These are phyloP conservation scores for Stephania yunnanensis DNA, from an alignment of 164 flowering plant genomes.

Conservation along the genomic window DNA sequence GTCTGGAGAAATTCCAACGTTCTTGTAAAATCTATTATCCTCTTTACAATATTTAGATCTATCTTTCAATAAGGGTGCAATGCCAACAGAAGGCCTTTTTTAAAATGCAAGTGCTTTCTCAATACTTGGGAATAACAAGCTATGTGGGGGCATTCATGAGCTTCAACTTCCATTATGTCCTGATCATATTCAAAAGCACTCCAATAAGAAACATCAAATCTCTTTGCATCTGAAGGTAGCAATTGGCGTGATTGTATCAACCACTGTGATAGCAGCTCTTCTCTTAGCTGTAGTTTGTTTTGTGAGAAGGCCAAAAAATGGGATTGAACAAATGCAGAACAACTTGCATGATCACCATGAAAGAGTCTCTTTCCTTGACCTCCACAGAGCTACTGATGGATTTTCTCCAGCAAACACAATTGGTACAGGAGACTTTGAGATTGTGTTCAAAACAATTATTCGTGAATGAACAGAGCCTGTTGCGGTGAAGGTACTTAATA, in stretches of 20 bases:
- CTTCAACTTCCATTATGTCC: background rate
- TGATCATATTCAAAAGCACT: background rate
- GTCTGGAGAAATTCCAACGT: slow-evolving; percentile 4
- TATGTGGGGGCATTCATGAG: slow-evolving; percentile 13
- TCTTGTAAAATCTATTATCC: background rate
- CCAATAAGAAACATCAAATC: background rate
- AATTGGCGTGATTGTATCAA: background rate
- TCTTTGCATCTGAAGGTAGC: background rate
- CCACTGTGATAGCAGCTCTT: too few relatives aligned
- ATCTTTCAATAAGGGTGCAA: too few relatives aligned
- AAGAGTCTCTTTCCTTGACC: slow-evolving; percentile 5
- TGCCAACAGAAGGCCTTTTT: slow-evolving; percentile 5
- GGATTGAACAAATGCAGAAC: background rate
- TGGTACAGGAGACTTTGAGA: slow-evolving; percentile 7
- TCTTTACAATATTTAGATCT: slow-evolving; percentile 5
- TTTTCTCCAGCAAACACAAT: slow-evolving; percentile 7
- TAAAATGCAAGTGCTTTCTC: slow-evolving; percentile 10
- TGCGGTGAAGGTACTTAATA: slow-evolving; percentile 7
- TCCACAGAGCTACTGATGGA: slow-evolving; percentile 6
- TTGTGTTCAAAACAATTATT: slow-evolving; percentile 5
- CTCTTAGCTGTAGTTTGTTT: background rate
- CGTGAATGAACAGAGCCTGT: background rate
- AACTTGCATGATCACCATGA: background rate
- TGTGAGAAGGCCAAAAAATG: background rate
- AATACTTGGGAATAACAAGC: slow-evolving; percentile 2